Conservation (phyloP, 305 asterid genomes). For the Fraxinus albicans region DNA sequence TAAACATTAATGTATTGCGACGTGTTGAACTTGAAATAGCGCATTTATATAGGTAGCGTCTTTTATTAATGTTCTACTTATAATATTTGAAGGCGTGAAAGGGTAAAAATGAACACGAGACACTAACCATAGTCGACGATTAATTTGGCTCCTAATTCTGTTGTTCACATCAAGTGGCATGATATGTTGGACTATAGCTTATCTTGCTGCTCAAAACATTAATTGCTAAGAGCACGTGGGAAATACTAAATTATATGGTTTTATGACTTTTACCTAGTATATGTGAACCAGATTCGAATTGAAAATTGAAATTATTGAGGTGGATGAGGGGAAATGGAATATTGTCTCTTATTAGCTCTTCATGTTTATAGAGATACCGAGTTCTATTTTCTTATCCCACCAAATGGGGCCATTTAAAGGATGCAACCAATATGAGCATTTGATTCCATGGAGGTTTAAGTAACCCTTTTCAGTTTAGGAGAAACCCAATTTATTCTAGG, state of each 20-base stretch:
- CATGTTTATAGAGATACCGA: neutral
- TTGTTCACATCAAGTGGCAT: neutral
- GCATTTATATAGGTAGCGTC: neutral
- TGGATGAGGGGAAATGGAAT: neutral
- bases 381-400: neutral
- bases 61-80: neutral
- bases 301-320: neutral
- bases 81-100: neutral
- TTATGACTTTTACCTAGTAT: neutral
- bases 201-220: slow-evolving; percentile 2
- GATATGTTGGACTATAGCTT: neutral
- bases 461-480: neutral
- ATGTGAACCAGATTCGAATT: neutral
- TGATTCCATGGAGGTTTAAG: neutral
- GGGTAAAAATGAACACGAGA: neutral
- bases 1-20: neutral
- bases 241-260: neutral
- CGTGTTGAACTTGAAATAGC: neutral
- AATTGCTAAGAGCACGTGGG: neutral
- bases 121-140: neutral
- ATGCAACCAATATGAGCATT: neutral
- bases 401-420: neutral
- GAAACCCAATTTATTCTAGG: neutral
- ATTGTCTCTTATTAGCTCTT: neutral
- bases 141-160: neutral